A percentile compares a stretch with the other conserved stretches of the same genome.
These are phyloP conservation scores for Fusarium decemcellulare DNA, from an alignment of 2,329 filamentous ascomycete species.

Conservation along the genomic window DNA sequence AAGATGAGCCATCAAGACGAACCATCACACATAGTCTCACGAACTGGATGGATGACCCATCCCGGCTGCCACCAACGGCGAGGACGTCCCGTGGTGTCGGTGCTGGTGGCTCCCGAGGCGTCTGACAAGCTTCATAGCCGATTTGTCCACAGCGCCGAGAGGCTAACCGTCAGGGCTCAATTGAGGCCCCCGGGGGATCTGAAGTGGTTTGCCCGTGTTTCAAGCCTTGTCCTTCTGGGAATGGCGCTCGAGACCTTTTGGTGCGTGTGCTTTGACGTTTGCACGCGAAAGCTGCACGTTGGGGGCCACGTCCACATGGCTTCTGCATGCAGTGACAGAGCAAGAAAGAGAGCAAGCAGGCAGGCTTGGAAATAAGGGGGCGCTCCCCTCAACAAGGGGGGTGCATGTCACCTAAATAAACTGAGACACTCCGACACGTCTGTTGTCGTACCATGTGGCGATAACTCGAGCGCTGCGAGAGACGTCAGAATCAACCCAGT, in stretches of 20 bases:
- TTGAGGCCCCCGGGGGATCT: not conserved
- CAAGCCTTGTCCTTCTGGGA: slow-evolving; percentile 18
- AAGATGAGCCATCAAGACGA: too few relatives aligned
- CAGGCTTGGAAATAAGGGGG: slow-evolving; percentile 6
- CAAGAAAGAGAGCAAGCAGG: too few relatives aligned
- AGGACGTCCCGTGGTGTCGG: not conserved
- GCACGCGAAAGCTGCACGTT: not conserved
- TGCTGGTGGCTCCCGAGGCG: not conserved
- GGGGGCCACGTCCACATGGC: not conserved
- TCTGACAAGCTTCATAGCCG: too few relatives aligned
- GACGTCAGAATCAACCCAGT: slow-evolving; percentile 3
- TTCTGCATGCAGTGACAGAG: too few relatives aligned
- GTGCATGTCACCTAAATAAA: not conserved
- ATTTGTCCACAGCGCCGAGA: not conserved
- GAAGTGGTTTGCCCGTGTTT: slow-evolving; percentile 3
- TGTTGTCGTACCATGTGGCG: not conserved
- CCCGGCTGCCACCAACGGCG: slow-evolving; percentile 2
- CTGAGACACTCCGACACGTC: not conserved
- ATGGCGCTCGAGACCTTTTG: not conserved
- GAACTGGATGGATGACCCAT: not conserved
- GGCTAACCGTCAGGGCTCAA: not conserved
- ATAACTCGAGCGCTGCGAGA: slow-evolving; percentile 1
- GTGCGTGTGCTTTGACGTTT: slow-evolving; percentile 2
- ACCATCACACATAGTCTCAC: slow-evolving; percentile 1
- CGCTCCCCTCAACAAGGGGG: not conserved